Percentiles rank a stretch among this genome's conserved stretches.
These are phyloP conservation scores for Paracorniculantispora psalliotae DNA, from an alignment of 2,329 filamentous ascomycete species.

Conservation along the genomic window DNA sequence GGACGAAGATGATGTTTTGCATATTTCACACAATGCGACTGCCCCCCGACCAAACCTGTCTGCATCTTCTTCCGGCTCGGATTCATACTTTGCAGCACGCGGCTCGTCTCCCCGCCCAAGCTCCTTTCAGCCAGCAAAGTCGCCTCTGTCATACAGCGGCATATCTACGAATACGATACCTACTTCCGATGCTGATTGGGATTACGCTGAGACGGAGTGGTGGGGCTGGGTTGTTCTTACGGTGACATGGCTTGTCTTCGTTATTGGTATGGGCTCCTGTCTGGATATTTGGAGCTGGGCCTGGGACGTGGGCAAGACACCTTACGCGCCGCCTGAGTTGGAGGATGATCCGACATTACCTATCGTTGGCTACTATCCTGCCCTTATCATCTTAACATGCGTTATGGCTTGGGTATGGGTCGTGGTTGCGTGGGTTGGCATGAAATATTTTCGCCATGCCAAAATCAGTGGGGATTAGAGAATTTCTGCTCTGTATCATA, in stretches of 20 bases:
- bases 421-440: conserved; percentile 92
- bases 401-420: conserved; percentile 99
- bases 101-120: conserved; percentile 39
- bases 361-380: conserved; percentile 95
- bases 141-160: conserved; percentile 53
- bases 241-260: conserved; percentile 93
- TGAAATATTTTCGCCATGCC: conserved; percentile 98
- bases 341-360: conserved; percentile 93
- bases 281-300: conserved; percentile 97
- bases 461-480: conserved; percentile 68
- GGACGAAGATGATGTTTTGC: conserved; percentile 74
- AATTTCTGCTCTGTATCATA: neutral
- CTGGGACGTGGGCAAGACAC: conserved; percentile 95
- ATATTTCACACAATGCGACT: conserved; percentile 51
- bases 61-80: conserved; percentile 50
- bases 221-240: conserved; percentile 95
- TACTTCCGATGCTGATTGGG: conserved; percentile 59
- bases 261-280: conserved; percentile 93
- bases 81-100: conserved; percentile 55
- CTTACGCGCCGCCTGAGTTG: conserved; percentile 89
- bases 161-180: conserved; percentile 45
- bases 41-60: conserved; percentile 37
- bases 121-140: conserved; percentile 51
- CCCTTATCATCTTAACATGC: conserved; percentile 83
- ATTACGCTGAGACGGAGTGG: conserved; percentile 93